Base-by-base conservation (phyloP, 345 rosid species). In the Erysimum cheiranthoides region DNA sequence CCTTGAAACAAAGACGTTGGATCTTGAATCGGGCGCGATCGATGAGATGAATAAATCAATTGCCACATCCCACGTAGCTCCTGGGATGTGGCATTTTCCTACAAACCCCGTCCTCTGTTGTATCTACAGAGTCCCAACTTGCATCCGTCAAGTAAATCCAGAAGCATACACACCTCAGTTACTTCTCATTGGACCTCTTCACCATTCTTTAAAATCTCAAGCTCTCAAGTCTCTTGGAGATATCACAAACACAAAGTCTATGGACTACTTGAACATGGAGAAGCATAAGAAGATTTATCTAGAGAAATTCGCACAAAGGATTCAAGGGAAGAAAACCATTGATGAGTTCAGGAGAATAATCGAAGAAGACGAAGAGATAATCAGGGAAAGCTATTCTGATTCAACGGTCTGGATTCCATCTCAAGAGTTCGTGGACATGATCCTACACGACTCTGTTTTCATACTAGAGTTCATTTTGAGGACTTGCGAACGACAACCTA, bases 361-460 rank as follows among this genome's bases (percentile, higher is more conserved):
- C 16, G 1, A 43, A 57, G 31, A 28, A 43, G 14, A 70, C 0
- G 65, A 70, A 56, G 64, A 70, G 2, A 10, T 16, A 0, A 70
- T 57, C 8, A 70, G 74, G 18, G 74, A 13, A 18, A 70, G 66
- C 47, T 72, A 72, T 4, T 51, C 61, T 14, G 76, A 72, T 17
- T 38, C 76, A 36, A 61, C 69, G 4, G 57, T 6, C 3, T 38
- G 40, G 70, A 47, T 73, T 34, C 1, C 17, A 25, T n/a, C 61
- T 61, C 3, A 2, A 3, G 3, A 35, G 2, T 74, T 74, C 1
- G 64, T 66, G 4, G 40, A 67, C 1, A 61, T 77, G 65, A 46
- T 70, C 46, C 13, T 70, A 0, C 56, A 32, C 1, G 80, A 77
- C 57, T 43, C 74, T 12, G 64, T 61, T 43, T 76, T 76, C 46